Base-by-base conservation (phyloP, 2,329 filamentous ascomycete species). In the Tolypocladium inflatum region DNA sequence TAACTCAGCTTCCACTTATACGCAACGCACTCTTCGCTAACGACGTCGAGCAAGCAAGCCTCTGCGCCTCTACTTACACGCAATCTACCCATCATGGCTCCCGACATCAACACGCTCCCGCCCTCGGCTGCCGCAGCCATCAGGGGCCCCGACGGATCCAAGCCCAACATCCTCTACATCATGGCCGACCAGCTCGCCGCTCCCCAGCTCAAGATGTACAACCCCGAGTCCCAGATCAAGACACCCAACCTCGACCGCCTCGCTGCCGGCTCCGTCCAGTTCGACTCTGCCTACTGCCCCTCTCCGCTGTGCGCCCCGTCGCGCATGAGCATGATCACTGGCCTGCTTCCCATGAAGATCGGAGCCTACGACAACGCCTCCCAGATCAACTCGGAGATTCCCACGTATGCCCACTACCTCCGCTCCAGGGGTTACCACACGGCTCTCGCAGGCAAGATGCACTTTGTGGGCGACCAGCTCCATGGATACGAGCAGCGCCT, bases 141-240 rank as follows among this genome's bases (percentile, higher is more conserved):
- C 33, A 57, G 58, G 57, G 60, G 59, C n/a, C 59, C 64, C 19
- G 58, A 59, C 37, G 63, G 60, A 23, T 67, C 71, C 58, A 68
- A 68, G 62, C 74, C 75, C 61, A 78, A 78, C 63, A 77, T 78
- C 50, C 67, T 78, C 52, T 96, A 94, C 79, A 95, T 97, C 76
- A 96, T 97, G 91, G 92, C 92, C 57, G 92, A 97, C 75, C 92
- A 97, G 77, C 85, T 97, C 72, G 89, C 92, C 21, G 92, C 92
- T 35, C 92, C 92, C 21, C 82, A 92, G 65, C 84, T 97, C 65
- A 93, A 91, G 77, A 93, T 96, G 78, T 91, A 97, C 78, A 92
- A 97, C 73, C 82, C 86, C 52, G 80, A 88, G 56, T 96, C 91
- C 1, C 88, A 90, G 70, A 96, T 97, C 80, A 90, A 91, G 75